Percentiles rank a stretch among this genome's conserved stretches.
Conservation (phyloP, 768 basidiomycete genomes). For the Imleria badia region DNA sequence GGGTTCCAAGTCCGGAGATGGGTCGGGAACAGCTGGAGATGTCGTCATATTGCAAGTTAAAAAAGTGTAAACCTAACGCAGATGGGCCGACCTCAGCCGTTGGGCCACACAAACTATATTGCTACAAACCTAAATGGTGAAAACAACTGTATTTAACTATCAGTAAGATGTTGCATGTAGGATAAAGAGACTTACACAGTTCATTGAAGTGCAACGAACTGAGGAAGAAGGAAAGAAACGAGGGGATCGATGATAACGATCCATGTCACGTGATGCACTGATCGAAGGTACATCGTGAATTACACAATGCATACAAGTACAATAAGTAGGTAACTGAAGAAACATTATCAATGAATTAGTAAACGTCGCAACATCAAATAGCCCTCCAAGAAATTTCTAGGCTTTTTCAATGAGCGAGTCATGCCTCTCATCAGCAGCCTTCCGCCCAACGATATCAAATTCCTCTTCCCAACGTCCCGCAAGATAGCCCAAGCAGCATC, state of each 20-base stretch:
- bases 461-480: constrained; percentile 61
- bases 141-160: neutral
- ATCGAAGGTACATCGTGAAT: no score
- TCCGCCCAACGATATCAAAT: constrained; percentile 44
- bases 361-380: no score
- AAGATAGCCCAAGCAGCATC: constrained; percentile 61
- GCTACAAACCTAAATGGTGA: neutral
- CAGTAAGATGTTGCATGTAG: neutral
- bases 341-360: no score
- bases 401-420: neutral
- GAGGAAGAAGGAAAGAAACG: neutral
- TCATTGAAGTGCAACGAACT: neutral
- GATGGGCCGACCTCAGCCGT: no score
- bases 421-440: constrained; percentile 10
- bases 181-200: neutral
- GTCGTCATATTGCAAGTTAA: no score
- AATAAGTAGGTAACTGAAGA: no score
- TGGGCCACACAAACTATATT: no score
- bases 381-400: no score
- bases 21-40: no score
- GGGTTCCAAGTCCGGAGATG: no score
- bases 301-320: no score
- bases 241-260: neutral
- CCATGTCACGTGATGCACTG: neutral
- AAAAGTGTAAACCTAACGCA: no score